Conservation (phyloP, 2,329 filamentous ascomycete species). For the Colletotrichum tabaci region DNA sequence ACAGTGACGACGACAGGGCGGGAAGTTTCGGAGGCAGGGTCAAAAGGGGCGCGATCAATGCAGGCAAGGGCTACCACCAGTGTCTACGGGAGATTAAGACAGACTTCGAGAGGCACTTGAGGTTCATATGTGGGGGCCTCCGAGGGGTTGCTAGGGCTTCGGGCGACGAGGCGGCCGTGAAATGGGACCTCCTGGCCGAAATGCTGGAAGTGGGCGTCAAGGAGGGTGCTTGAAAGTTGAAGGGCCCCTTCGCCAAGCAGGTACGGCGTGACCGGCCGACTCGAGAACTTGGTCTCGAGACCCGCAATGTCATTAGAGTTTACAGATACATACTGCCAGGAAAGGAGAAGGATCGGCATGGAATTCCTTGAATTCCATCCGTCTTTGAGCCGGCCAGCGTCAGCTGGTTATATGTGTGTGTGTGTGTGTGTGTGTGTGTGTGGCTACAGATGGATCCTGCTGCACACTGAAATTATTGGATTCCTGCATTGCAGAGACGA, state of each 20-base stretch:
- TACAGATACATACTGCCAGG: slow-evolving; percentile 23
- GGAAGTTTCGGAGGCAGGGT: slow-evolving; percentile 44
- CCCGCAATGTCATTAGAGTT: slow-evolving; percentile 40
- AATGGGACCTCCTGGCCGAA: slow-evolving; percentile 88
- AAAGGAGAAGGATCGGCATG: slow-evolving; percentile 35
- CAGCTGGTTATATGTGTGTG: not conserved
- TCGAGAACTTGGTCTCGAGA: slow-evolving; percentile 35
- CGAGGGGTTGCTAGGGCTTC: slow-evolving; percentile 82
- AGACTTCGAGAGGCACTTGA: slow-evolving; percentile 76
- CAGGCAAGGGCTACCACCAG: slow-evolving; percentile 61
- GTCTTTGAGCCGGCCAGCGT: slow-evolving; percentile 20
- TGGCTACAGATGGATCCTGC: slow-evolving; percentile 29
- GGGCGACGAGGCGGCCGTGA: slow-evolving; percentile 69
- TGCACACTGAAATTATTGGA: slow-evolving; percentile 31
- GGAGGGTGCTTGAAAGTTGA: slow-evolving; percentile 30
- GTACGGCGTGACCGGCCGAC: slow-evolving; percentile 14
- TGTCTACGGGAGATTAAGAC: slow-evolving; percentile 70
- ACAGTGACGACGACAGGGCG: slow-evolving; percentile 56
- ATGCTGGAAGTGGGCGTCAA: slow-evolving; percentile 74
- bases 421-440: no score
- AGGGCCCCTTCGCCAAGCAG: not conserved
- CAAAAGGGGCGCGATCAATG: slow-evolving; percentile 35
- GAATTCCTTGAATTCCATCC: slow-evolving; percentile 41
- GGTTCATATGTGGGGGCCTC: slow-evolving; percentile 81
- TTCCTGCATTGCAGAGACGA: slow-evolving; percentile 30